These are phyloP conservation scores for Neurospora terricola DNA, from an alignment of 495 filamentous ascomycete genomes.

Conservation along the genomic window DNA sequence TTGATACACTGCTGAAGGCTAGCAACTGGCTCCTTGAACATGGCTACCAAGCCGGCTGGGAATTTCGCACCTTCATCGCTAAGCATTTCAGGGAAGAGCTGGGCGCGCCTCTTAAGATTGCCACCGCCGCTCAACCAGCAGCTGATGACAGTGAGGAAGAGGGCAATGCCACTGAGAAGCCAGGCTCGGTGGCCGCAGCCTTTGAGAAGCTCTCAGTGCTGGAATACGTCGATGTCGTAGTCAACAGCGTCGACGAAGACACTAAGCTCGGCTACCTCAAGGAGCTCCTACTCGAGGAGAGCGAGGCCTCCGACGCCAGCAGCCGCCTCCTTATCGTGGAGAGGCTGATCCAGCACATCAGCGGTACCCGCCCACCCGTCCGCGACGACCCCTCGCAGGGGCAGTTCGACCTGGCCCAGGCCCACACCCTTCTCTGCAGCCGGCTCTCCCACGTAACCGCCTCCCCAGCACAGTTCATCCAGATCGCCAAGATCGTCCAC, in stretches of 20 bases:
- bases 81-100: slow-evolving; percentile 16
- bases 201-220: slow-evolving; percentile 11
- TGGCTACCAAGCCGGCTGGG: slow-evolving; percentile 24
- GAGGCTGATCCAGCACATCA: slow-evolving; percentile 16
- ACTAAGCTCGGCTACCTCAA: slow-evolving; percentile 18
- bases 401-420: slow-evolving; percentile 19
- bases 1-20: slow-evolving; percentile 16
- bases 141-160: not conserved
- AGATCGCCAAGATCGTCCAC: slow-evolving; percentile 44
- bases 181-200: not conserved
- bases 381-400: not conserved
- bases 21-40: slow-evolving; percentile 19
- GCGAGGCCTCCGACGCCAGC: not conserved
- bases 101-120: slow-evolving; percentile 11
- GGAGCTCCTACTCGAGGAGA: slow-evolving; percentile 8
- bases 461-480: slow-evolving; percentile 36
- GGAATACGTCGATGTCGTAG: slow-evolving; percentile 17
- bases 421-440: slow-evolving; percentile 19
- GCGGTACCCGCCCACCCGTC: slow-evolving; percentile 7
- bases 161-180: not conserved
- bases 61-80: slow-evolving; percentile 28
- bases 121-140: not conserved
- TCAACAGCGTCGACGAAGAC: slow-evolving; percentile 11
- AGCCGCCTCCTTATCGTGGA: slow-evolving; percentile 15
- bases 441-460: slow-evolving; percentile 1